Base-by-base conservation (phyloP, 2,329 filamentous ascomycete genomes). In the Fonsecaea monophora region DNA sequence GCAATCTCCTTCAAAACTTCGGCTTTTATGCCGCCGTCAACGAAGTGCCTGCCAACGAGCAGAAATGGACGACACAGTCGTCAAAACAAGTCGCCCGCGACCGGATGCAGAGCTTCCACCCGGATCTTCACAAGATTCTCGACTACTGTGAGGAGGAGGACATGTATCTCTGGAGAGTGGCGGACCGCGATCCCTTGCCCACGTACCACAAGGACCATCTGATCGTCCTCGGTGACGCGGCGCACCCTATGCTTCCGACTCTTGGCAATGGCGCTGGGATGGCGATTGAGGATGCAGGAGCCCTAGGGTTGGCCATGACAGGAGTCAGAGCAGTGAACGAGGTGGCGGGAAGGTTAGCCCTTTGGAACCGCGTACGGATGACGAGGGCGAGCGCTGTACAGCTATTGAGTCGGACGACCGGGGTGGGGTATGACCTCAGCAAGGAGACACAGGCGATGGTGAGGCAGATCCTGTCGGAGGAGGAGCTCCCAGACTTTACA, bases 221-320 rank as follows among this genome's bases (percentile, higher is more conserved):
- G 12, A 71, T 71, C 32, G 74, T 80, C 56, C 74, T 78, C 54
- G 79, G 79, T 13, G 78, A 81, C 58, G 77, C 78, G 25, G 79
- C 78, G 3, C 79, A 81, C 62, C 75, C 78, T 8, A 75, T 72
- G 15, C 75, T 78, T 53, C 78, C 78, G 1, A 79, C 75, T 55
- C 77, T 77, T 3, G 78, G 76, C 2, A 72, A 78, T 7, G 78
- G 78, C 6, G 77, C 75, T 0, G 75, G 75, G 2, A 76, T 78
- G 72, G 76, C 77, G 0, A 74, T 81, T 21, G 79, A 81, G 64
- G 78, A 80, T 59, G 74, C 74, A 1, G 40, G 21, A 12, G 65
- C 54, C 6, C 37, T 67, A 18, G 60, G 55, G 25, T 53, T 62
- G 37, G 25, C 63, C 18, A 21, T 67, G 45, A 48, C 55, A 13